phyloP scores from a whole-genome alignment of 2,329 filamentous ascomycete species.

The Pseudogymnoascus destructans region DNA sequence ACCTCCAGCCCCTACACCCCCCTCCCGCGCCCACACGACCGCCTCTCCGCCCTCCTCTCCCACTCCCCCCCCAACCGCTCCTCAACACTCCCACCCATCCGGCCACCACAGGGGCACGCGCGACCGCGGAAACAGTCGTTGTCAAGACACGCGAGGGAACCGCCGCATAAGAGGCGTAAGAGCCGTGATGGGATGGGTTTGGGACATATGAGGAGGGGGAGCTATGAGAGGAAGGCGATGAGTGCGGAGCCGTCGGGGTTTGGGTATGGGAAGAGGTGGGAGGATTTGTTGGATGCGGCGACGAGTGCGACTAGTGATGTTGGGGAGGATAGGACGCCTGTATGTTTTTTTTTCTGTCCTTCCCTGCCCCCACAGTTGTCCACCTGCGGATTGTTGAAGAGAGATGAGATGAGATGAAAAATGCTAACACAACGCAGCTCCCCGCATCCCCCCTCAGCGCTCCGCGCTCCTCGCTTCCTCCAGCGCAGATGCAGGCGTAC shows the following conservation, averaged over 20 bases:
- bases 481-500: constrained; percentile 52
- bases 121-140: constrained; percentile 78
- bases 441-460: constrained; percentile 53
- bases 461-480: constrained; percentile 48
- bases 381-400: too few species aligned
- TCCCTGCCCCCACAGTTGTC: not conserved
- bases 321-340: constrained; percentile 80
- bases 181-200: constrained; percentile 52
- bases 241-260: constrained; percentile 69
- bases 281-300: constrained; percentile 88
- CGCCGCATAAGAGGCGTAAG: constrained; percentile 68
- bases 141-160: constrained; percentile 61
- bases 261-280: constrained; percentile 78
- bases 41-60: constrained; percentile 69
- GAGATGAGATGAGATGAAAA: not conserved
- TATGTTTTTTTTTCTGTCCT: constrained; percentile 41
- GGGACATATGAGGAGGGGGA: constrained; percentile 52
- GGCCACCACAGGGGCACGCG: constrained; percentile 56
- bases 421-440: constrained; percentile 32
- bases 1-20: constrained; percentile 34
- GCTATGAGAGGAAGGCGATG: constrained; percentile 67
- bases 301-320: constrained; percentile 84
- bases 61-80: constrained; percentile 78
- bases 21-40: constrained; percentile 51
- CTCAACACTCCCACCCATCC: constrained; percentile 73